Evolutionary conservation across 2,329 filamentous ascomycete genomes (phyloP), one percentile per base, ranked within the genome.

Genomic region (Diplodia intermedia): DNA sequence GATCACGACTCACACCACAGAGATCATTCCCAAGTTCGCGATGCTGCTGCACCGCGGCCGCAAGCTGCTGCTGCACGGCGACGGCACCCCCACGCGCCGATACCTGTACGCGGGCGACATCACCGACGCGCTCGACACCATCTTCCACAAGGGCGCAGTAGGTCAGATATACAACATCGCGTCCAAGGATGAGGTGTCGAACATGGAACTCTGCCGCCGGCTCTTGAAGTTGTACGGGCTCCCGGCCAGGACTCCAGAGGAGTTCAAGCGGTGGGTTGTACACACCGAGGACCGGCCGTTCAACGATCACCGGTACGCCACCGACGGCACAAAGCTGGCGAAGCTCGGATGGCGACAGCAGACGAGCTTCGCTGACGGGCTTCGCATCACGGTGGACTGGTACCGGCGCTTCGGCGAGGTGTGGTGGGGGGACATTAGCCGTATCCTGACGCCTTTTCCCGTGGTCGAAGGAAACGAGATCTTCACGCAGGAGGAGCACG

Each of bases 111-210:
- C 90, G 1, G 89, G 88, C 9, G 92, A 95, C 75, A 91, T 91
- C 2, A 90, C 90, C 4, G 91, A 94, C 74, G 92, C 91, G 2
- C 91, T 94, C 73, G 91, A 95, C 80, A 93, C 91, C 0, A 93
- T 95, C 73, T 84, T 95, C 29, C 92, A 95, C 83, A 89, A 88
- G 73, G 92, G 92, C 23, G 81, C 85, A 61, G 82, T 91, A 40
- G 91, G 91, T 1, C 89, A 93, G 74, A 87, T 91, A 69, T 95
- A 95, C 83, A 95, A 95, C 71, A 90, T 95, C 11, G 90, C 90
- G 54, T 94, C 92, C 0, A 85, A 86, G 69, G 90, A 93, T 76
- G 91, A 94, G 76, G 86, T 94, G 56, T 91, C 90, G 71, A 94
- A 94, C 76, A 81, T 91, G 20, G 84, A 89, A 2, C 83, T 94